Conservation (phyloP, 148 eudicot species). For the Chenopodium berlandieri region DNA sequence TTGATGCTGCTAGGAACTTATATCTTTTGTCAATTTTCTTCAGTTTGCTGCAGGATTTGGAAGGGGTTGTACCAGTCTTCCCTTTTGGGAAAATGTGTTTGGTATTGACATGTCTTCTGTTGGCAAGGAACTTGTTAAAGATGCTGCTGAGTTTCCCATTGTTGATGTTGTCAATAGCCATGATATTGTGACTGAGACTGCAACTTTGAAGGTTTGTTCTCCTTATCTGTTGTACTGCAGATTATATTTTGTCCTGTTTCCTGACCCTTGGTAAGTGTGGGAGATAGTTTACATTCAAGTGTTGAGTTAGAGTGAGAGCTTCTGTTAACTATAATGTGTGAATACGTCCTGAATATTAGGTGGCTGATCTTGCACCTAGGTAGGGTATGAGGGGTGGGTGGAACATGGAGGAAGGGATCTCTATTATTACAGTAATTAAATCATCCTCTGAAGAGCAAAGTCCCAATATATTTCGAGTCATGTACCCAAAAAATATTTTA, state of each 20-base stretch:
- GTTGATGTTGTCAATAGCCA: conserved; percentile 70
- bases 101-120: conserved; percentile 89
- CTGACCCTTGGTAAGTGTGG: not conserved
- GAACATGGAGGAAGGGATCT: not conserved
- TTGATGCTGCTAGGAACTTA: conserved; percentile 14
- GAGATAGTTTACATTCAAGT: not conserved
- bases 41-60: conserved; percentile 98
- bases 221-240: conserved; percentile 1
- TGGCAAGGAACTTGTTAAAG: conserved; percentile 80
- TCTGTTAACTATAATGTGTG: not conserved
- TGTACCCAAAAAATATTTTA: no score
- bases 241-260: not conserved
- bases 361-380: not conserved
- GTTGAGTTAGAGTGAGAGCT: not conserved
- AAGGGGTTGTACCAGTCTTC: conserved; percentile 75
- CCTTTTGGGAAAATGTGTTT: conserved; percentile 93
- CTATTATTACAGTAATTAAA: not conserved
- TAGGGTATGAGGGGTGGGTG: not conserved
- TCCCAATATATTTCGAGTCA: not conserved
- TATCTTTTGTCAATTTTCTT: conserved; percentile 12
- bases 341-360: not conserved
- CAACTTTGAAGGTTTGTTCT: conserved; percentile 71
- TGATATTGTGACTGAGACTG: conserved; percentile 71
- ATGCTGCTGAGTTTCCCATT: conserved; percentile 76
- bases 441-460: not conserved